Evolutionary conservation across 805 yeast genomes (phyloP), one percentile per base, ranked within the genome.

Genomic region (Wickerhamomyces sydowiorum): DNA sequence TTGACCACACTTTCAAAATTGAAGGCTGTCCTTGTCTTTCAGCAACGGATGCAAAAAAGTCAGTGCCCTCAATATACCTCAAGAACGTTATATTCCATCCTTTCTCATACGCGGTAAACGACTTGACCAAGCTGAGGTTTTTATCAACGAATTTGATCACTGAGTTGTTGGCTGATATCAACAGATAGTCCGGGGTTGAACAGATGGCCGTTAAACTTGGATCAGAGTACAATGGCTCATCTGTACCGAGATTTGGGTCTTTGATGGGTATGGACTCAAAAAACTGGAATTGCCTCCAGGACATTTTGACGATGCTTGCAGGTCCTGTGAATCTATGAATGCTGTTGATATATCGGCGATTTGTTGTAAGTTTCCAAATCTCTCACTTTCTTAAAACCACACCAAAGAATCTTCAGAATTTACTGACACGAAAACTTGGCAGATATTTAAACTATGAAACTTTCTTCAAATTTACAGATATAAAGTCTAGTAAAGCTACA

Each of bases 231-330:
- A 90, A 66, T 0, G 86, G 83, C 5, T 72, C 66, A 4, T 69
- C 70, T 0, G 82, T 68, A 7, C 82, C 81, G 43, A 75, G 72
- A 45, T 75, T 67, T 5, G 98, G 98, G 57, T 93, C 99, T 46
- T 80, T 66, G 17, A 93, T 83, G 6, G 96, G 96, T 0, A 80
- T 72, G 29, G 77, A 72, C 40, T 88, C 96, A 60, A 85, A 89
- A 61, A 91, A 85, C 46, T 86, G 87, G 62, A 91, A 86, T 56
- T 86, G 96, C 45, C 91, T 70, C 90, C 90, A 85, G 7, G 67
- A 55, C 61, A 56, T 55, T 21, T 9, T 17, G 22, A 7, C 13
- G 9, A 23, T 15, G n/a, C n/a, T n/a, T n/a, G n/a, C n/a, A n/a
- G n/a, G n/a, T n/a, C n/a, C n/a, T n/a, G n/a, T n/a, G n/a, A n/a